A percentile compares a stretch with the other conserved stretches of the same genome.
Conservation (phyloP, 371 early-diverging fungal genomes). For the Saksenaea vasiformis region DNA sequence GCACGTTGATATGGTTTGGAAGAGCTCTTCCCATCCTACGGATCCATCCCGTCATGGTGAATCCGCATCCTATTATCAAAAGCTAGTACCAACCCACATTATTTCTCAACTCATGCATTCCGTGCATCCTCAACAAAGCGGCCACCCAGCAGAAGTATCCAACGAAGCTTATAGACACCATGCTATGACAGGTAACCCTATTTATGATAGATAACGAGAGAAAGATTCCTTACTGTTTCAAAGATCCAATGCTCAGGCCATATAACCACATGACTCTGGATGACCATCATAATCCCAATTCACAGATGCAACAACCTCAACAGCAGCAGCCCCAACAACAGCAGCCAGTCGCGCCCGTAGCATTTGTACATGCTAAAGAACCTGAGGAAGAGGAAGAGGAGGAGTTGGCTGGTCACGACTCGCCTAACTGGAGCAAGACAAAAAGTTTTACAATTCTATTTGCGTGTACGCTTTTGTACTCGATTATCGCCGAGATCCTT, state of each 20-base stretch:
- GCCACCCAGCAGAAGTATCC: not conserved
- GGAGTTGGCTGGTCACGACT: conserved; percentile 85
- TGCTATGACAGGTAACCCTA: not conserved
- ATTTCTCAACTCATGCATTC: conserved; percentile 27
- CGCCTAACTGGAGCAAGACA: conserved; percentile 88
- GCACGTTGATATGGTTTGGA: conserved; percentile 88
- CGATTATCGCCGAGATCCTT: conserved; percentile 86
- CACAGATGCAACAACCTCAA: not conserved
- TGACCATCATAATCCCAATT: not conserved
- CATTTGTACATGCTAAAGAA: conserved; percentile 49
- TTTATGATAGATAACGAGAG: not conserved
- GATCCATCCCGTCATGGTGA: conserved; percentile 29
- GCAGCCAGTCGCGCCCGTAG: conserved; percentile 20
- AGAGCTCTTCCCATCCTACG: conserved; percentile 32
- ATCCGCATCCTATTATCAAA: conserved; percentile 18
- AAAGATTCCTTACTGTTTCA: not conserved
- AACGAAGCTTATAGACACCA: conserved; percentile 1
- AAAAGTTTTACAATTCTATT: conserved; percentile 83
- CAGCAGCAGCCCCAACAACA: not conserved
- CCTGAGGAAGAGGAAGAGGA: conserved; percentile 66
- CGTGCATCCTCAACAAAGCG: conserved; percentile 14
- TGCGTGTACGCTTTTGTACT: conserved; percentile 82
- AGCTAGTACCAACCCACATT: conserved; percentile 17
- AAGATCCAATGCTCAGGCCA: conserved; percentile 2
- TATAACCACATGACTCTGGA: not conserved